These are phyloP conservation scores for Neonothopanus nambi DNA, from an alignment of 1,284 basidiomycete genomes.

Conservation along the genomic window DNA sequence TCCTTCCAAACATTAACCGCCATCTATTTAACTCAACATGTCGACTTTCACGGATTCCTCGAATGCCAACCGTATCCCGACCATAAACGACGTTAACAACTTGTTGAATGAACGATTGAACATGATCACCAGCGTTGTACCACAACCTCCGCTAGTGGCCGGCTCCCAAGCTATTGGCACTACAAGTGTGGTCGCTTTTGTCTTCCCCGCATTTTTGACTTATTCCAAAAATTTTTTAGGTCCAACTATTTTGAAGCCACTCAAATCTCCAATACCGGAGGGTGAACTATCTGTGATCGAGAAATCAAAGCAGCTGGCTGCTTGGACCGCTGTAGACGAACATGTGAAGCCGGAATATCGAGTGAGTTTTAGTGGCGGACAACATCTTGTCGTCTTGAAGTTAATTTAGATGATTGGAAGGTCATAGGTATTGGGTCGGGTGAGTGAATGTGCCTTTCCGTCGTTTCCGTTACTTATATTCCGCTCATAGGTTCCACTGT, in stretches of 20 bases:
- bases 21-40: not conserved
- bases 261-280: slow-evolving; percentile 25
- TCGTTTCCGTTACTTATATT: slow-evolving; percentile 1
- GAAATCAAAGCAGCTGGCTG: slow-evolving; percentile 86
- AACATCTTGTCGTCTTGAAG: not conserved
- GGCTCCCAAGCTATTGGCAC: slow-evolving; percentile 5
- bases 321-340: slow-evolving; percentile 92
- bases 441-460: slow-evolving; percentile 27
- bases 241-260: slow-evolving; percentile 17
- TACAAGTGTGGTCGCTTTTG: not conserved
- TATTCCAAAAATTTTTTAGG: not conserved
- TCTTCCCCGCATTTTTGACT: not conserved
- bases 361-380: slow-evolving; percentile 47
- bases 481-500: slow-evolving; percentile 81
- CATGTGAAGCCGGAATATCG: slow-evolving; percentile 84
- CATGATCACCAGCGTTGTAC: slow-evolving; percentile 15
- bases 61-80: not conserved
- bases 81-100: slow-evolving; percentile 6
- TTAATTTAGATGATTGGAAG: slow-evolving; percentile 37
- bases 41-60: not conserved
- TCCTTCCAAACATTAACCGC: too few species aligned
- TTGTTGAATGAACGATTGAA: slow-evolving; percentile 13
- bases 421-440: slow-evolving; percentile 91
- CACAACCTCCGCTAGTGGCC: slow-evolving; percentile 6
- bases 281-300: slow-evolving; percentile 52